Evolutionary conservation across 176 grass and related monocot genomes (phyloP).

Genomic region (Urochloa ruziziensis): DNA sequence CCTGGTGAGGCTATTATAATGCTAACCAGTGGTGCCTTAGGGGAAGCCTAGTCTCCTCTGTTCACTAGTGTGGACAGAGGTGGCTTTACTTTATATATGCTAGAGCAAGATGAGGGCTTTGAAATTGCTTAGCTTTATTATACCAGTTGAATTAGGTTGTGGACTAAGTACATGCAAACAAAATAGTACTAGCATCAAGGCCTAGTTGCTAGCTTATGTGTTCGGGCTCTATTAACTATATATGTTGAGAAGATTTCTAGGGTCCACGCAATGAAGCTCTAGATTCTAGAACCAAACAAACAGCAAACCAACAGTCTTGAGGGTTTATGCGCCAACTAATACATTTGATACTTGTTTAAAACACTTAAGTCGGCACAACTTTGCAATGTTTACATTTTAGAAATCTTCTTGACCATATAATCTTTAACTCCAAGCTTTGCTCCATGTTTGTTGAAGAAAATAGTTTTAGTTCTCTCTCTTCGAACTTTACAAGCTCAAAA

Average conservation of each 20-base stretch:
- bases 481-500: too few species aligned
- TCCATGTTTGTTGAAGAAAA: too few species aligned
- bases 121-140: neutral
- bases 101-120: neutral
- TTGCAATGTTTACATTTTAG: too few species aligned
- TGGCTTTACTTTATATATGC: neutral
- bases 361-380: too few species aligned
- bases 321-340: neutral
- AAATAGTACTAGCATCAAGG: neutral
- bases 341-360: too few species aligned
- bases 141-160: neutral
- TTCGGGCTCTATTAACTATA: too few species aligned
- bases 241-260: too few species aligned
- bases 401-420: too few species aligned
- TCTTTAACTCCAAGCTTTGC: too few species aligned
- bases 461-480: too few species aligned
- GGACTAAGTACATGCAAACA: neutral
- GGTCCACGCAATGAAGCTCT: too few species aligned
- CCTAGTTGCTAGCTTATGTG: too few species aligned
- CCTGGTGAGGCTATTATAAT: neutral
- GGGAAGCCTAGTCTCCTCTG: neutral
- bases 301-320: neutral
- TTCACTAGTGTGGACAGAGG: neutral
- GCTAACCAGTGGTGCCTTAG: neutral
- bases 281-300: neutral